Evolutionary conservation across 352 stramenopile species (phyloP), one percentile per base, ranked within the genome.

Genomic region (Globisporangium camurandrum): DNA sequence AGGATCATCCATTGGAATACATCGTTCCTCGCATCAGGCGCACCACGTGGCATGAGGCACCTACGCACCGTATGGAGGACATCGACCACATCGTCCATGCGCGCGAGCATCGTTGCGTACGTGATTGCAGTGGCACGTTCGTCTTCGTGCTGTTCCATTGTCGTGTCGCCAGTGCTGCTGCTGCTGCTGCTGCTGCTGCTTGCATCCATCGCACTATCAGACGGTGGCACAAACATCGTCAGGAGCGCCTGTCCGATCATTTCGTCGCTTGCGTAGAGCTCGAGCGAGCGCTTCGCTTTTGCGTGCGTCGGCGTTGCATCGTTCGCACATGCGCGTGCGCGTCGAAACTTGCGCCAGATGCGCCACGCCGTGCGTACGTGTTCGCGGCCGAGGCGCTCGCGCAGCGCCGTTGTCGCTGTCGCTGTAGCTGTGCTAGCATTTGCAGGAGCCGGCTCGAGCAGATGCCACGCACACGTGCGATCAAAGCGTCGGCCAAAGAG

Each of bases 331-430:
- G 39, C 16, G 20, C 57, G 43, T 19, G 64, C 46, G 14, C 75
- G 70, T 17, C 68, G 60, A 56, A 71, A 86, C 47, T 88, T 88
- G 38, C 77, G 68, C 68, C 71, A 84, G 20, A 83, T 75, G 34
- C 83, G 77, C 77, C 77, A 88, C 33, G 77, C 75, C 12, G 63
- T 67, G 49, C 80, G 82, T 17, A 86, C 75, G 28, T 88, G 77
- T 31, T 88, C 74, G 30, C 57, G 75, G 17, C 59, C 75, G 14
- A 86, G 62, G 37, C 71, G 74, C 1, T 74, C 62, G 31, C 68
- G 61, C 41, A 85, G 56, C 40, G 17, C n/a, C 47, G 4, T 10
- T n/a, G 10, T 36, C 9, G 0, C 17, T 33, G 8, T 20, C 14
- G 24, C 17, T 31, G 14, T 17, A 9, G 14, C 17, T 23, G 26